Base-by-base conservation (phyloP, 371 early-diverging fungal species). In the Zopfochytrium polystomum region DNA sequence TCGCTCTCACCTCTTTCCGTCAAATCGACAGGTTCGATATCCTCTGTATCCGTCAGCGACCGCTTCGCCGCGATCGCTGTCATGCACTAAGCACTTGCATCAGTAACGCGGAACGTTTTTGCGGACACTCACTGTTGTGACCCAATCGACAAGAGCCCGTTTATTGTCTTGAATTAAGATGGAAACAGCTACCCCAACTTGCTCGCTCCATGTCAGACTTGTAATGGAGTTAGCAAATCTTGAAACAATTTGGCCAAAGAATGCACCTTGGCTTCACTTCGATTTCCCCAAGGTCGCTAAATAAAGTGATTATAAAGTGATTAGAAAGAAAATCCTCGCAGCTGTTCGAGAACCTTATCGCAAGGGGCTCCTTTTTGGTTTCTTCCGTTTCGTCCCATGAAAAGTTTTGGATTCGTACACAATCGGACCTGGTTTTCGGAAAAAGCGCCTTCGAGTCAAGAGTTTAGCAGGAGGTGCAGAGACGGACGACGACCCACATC, bases 401-500 rank as follows among this genome's bases (percentile, higher is more conserved):
- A 7, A 38, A 11, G 38, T 47, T 18, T 23, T 52, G 52, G 22
- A 73, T 67, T 11, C 70, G 42, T 2, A 20, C 23, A 50, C 74
- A 73, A 46, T 73, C 74, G 18, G 29, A 49, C n/a, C 58, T 23
- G 18, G 55, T 70, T 61, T 73, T 73, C 3, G 70, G 55, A 46
- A 67, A 73, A 2, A 73, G 51, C 22, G 68, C 18, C 71, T 71
- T 42, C 9, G 34, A 27, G 20, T 29, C 23, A 3, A 31, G 43
- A 6, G 45, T 32, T 11, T 38, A 43, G 42, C 29, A 48, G 34
- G 18, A 7, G 23, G 25, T 35, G 27, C 26, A 62, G 11, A 18
- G 7, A 31, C 25, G n/a, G 34, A 34, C 11, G 0, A 13, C 2
- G 22, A 20, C 51, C 6, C 18, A 72, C 78, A 65, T 89, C 89